Percentiles rank a stretch among this genome's conserved stretches.
These are phyloP conservation scores for Ambrosia trifida DNA, from an alignment of 129 eudicot genomes.

Conservation along the genomic window DNA sequence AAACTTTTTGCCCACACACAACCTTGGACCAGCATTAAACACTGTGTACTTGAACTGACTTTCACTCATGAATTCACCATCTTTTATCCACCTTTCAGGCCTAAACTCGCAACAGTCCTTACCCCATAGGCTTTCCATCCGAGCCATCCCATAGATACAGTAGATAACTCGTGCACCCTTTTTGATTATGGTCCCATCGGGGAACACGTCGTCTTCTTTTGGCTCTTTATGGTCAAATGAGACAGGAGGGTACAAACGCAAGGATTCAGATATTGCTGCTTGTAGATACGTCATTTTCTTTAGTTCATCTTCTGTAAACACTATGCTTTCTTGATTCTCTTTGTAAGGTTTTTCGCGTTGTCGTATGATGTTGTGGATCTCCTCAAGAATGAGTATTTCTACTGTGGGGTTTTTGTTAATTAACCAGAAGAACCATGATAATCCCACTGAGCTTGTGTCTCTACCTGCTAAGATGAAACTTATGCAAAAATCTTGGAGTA, in stretches of 20 bases:
- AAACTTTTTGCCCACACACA: constrained; percentile 69
- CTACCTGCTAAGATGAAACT: constrained; percentile 72
- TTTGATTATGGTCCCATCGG: constrained; percentile 43
- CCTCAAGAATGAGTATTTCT: constrained; percentile 45
- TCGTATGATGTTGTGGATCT: constrained; percentile 34
- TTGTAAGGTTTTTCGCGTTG: constrained; percentile 16
- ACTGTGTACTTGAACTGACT: constrained; percentile 55
- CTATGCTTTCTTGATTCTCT: constrained; percentile 16
- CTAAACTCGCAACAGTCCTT: constrained; percentile 49
- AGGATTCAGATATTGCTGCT: constrained; percentile 59
- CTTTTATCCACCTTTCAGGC: constrained; percentile 72
- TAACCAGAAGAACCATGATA: constrained; percentile 73
- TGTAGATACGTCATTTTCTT: constrained; percentile 63
- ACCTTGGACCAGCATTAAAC: constrained; percentile 69
- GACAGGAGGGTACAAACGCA: constrained; percentile 64
- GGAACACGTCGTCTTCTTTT: constrained; percentile 51
- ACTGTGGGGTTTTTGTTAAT: constrained; percentile 42
- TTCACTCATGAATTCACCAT: constrained; percentile 52
- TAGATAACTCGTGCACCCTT: constrained; percentile 46
- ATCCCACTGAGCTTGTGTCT: constrained; percentile 69
- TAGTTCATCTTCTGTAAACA: constrained; percentile 49
- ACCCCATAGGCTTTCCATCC: constrained; percentile 59
- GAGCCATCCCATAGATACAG: constrained; percentile 44
- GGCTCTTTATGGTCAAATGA: constrained; percentile 64
- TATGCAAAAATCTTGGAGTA: constrained; percentile 63